Conservation (phyloP, 768 basidiomycete genomes). For the Boletus pseudo-olivaceus region DNA sequence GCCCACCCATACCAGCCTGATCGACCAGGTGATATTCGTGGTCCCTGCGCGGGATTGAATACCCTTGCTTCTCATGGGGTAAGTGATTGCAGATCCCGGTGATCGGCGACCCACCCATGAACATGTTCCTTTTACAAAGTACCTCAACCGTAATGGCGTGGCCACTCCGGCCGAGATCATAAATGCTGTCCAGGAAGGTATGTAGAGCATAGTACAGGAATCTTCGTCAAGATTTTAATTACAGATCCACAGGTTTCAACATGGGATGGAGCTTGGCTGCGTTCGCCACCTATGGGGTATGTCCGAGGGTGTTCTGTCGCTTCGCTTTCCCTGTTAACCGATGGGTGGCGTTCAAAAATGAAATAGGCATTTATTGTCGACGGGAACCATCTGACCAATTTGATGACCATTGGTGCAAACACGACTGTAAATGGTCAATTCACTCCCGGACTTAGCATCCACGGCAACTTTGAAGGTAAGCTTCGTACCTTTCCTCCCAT, state of each 20-base stretch:
- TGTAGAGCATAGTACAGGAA: neutral
- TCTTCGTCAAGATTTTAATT: neutral
- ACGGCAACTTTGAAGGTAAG: conserved; percentile 24
- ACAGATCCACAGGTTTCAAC: conserved; percentile 16
- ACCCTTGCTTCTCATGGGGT: conserved; percentile 28
- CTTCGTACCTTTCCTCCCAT: neutral
- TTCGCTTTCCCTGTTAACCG: neutral
- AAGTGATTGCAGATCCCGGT: neutral
- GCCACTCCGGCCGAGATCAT: conserved; percentile 23
- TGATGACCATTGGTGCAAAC: conserved; percentile 27
- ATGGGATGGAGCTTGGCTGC: conserved; percentile 22
- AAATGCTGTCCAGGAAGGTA: conserved; percentile 22
- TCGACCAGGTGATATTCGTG: conserved; percentile 22
- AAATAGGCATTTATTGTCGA: conserved; percentile 24
- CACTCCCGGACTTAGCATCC: conserved; percentile 20
- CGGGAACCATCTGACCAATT: conserved; percentile 26
- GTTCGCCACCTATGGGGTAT: conserved; percentile 23
- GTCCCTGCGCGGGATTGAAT: conserved; percentile 25
- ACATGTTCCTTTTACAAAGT: conserved; percentile 4
- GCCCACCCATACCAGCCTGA: conserved; percentile 15
- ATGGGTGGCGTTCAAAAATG: neutral
- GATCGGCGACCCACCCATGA: neutral
- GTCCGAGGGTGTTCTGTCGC: neutral
- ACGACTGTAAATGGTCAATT: conserved; percentile 8
- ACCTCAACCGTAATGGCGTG: conserved; percentile 18